Percentiles rank a stretch among this genome's conserved stretches.
Evolutionary conservation across 176 grass and related monocot species (phyloP).

Genomic region (Cymbopogon citratus): DNA sequence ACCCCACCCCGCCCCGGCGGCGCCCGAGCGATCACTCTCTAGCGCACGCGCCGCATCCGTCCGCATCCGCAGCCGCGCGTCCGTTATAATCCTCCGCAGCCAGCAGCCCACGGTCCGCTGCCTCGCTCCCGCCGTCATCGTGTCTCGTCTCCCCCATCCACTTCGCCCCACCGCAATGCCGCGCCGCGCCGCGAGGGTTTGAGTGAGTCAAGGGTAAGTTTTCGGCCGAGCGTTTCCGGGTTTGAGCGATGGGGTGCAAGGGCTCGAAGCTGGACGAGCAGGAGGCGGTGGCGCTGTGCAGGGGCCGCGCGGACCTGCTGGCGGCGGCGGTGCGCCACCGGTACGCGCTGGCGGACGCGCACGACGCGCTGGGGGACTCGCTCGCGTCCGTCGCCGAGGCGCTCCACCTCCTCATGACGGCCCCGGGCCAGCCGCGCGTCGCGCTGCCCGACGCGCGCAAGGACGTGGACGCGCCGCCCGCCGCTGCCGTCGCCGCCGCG

Average conservation of each 20-base stretch:
- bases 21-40: neutral
- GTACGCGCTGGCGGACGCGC: constrained; percentile 57
- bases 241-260: constrained; percentile 61
- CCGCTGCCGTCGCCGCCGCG: neutral
- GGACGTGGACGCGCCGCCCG: neutral
- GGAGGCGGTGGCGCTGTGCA: constrained; percentile 72
- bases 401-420: constrained; percentile 49
- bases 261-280: constrained; percentile 87
- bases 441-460: constrained; percentile 11
- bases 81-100: neutral
- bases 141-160: too few species aligned
- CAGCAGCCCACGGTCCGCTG: neutral
- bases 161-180: neutral
- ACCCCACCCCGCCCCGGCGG: neutral
- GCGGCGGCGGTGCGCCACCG: constrained; percentile 63
- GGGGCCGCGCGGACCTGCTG: constrained; percentile 71
- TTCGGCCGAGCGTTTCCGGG: neutral
- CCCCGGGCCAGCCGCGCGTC: neutral
- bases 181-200: neutral
- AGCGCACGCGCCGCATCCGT: neutral
- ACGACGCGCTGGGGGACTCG: constrained; percentile 53
- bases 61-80: neutral
- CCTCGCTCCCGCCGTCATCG: neutral
- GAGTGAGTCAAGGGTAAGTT: neutral
- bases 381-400: constrained; percentile 54